phyloP scores from a whole-genome alignment of 2,329 filamentous ascomycete genomes.

The Cyphellophora attinorum region DNA sequence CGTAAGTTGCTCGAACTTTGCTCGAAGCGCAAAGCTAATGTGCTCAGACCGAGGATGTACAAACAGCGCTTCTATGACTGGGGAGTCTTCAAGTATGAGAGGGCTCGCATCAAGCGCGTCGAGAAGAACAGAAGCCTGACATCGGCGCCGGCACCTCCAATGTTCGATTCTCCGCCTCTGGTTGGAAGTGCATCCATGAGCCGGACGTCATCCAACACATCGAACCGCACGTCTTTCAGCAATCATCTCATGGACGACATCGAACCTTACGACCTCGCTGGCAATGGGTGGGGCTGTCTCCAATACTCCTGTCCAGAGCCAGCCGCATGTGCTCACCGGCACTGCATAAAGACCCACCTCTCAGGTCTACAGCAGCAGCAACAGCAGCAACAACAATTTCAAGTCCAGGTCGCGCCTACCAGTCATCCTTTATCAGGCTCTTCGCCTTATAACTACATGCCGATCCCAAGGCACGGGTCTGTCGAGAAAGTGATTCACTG shows the following conservation, averaged over 20 bases:
- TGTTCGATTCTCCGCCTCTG: no score
- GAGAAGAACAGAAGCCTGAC: background rate
- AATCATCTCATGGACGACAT: background rate
- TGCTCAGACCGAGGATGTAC: background rate
- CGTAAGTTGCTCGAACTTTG: background rate
- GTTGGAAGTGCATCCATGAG: background rate
- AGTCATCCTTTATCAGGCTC: conserved; percentile 99
- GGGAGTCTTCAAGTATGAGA: conserved; percentile 1
- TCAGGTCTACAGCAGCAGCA: background rate
- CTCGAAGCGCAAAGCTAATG: background rate
- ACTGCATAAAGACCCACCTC: conserved; percentile 2
- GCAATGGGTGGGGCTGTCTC: background rate
- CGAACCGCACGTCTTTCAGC: conserved; percentile 45
- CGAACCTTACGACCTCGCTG: background rate
- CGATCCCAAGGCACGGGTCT: background rate
- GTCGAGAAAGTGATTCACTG: conserved; percentile 1
- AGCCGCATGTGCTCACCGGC: background rate
- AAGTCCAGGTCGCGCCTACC: conserved; percentile 33
- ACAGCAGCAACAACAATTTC: background rate
- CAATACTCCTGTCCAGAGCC: background rate
- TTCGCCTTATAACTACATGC: conserved; percentile 60
- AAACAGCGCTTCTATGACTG: conserved; percentile 3
- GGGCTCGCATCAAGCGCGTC: no score
- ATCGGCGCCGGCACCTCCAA: background rate
- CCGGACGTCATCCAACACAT: conserved; percentile 47